Evolutionary conservation across 2,329 filamentous ascomycete genomes (phyloP).

Genomic region (Microcyclosporella mali): DNA sequence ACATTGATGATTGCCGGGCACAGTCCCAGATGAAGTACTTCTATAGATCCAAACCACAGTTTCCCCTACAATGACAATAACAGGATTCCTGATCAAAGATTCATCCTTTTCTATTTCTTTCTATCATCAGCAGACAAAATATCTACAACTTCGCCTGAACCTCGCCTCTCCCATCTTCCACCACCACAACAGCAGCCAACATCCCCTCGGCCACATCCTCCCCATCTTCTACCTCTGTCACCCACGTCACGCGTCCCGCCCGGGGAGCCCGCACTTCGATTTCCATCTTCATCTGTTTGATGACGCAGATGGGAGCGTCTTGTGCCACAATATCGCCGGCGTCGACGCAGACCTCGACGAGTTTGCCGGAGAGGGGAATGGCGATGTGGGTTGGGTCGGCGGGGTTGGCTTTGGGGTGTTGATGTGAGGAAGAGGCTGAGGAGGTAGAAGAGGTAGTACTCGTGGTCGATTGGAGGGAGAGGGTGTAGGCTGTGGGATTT

Average conservation of each 20-base stretch:
- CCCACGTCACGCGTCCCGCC: constrained; percentile 46
- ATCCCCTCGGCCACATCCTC: constrained; percentile 53
- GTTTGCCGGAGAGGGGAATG: constrained; percentile 53
- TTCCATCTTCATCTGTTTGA: constrained; percentile 66
- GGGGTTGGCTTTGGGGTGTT: constrained; percentile 47
- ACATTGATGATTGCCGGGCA: background rate
- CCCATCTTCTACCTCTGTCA: constrained; percentile 48
- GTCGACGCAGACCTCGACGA: constrained; percentile 54
- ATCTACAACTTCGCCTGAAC: background rate
- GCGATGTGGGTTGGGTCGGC: constrained; percentile 48
- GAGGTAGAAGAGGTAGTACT: constrained; percentile 40
- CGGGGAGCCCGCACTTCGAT: constrained; percentile 52
- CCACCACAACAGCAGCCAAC: constrained; percentile 46
- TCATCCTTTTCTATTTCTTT: too few species aligned
- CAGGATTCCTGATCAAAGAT: too few species aligned
- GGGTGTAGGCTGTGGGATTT: constrained; percentile 36
- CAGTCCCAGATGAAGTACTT: too few species aligned
- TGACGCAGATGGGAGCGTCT: constrained; percentile 52
- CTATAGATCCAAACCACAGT: too few species aligned
- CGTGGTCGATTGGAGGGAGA: constrained; percentile 37
- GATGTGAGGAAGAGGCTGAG: constrained; percentile 31
- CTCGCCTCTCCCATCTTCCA: constrained; percentile 22
- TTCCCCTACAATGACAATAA: too few species aligned
- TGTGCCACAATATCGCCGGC: constrained; percentile 45
- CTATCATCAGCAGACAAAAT: too few species aligned